These are phyloP conservation scores for Agrostemma githago DNA, from an alignment of 148 eudicot species.

Conservation along the genomic window DNA sequence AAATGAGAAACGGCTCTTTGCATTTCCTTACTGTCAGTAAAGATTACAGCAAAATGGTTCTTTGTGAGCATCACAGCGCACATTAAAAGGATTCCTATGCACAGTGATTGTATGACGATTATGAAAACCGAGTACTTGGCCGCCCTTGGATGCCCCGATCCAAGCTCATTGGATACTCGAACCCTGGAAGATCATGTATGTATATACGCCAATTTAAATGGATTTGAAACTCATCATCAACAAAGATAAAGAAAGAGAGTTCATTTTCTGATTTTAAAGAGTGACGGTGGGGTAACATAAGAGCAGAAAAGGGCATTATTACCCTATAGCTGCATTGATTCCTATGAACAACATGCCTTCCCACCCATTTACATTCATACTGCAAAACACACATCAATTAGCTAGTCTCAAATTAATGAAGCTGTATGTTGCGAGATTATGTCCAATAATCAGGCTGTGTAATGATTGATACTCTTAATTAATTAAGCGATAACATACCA, in stretches of 20 bases:
- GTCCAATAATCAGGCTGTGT: not conserved
- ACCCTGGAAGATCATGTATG: slow-evolving; percentile 37
- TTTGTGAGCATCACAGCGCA: slow-evolving; percentile 43
- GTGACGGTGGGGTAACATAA: too few species aligned
- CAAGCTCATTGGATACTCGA: slow-evolving; percentile 85
- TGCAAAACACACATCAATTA: slow-evolving; percentile 27
- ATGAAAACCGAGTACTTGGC: slow-evolving; percentile 72
- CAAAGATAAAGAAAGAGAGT: not conserved
- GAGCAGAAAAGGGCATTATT: slow-evolving; percentile 1
- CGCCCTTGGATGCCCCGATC: slow-evolving; percentile 83
- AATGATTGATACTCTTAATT: too few species aligned
- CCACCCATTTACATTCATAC: slow-evolving; percentile 97
- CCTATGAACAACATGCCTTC: slow-evolving; percentile 98
- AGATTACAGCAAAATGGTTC: slow-evolving; percentile 63
- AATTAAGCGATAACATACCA: slow-evolving; percentile 39
- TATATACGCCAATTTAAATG: too few species aligned
- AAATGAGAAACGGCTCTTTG: slow-evolving; percentile 69
- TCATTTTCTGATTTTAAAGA: too few species aligned
- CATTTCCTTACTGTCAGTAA: slow-evolving; percentile 66
- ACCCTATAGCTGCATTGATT: slow-evolving; percentile 91
- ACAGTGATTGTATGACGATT: slow-evolving; percentile 55
- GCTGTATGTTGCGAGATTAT: not conserved
- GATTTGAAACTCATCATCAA: not conserved
- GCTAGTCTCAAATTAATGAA: not conserved
- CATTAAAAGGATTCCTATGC: slow-evolving; percentile 57